A percentile compares a stretch with the other conserved stretches of the same genome.
Evolutionary conservation across 176 grass and related monocot species (phyloP).

Genomic region (Carex kokanica): DNA sequence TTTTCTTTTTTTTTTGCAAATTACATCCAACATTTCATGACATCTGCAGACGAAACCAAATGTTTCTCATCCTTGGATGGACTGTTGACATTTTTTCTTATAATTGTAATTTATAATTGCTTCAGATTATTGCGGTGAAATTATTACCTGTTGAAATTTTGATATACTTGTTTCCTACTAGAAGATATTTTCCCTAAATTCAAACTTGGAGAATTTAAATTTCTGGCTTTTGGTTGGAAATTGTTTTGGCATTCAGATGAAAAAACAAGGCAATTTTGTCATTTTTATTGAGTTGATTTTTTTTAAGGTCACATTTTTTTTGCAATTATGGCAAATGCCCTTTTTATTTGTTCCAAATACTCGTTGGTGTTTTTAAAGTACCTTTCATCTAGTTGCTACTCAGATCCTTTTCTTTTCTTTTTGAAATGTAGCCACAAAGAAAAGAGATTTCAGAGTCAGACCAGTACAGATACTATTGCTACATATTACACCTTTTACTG

Average conservation of each 20-base stretch:
- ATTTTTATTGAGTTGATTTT: neutral
- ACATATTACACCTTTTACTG: conserved; percentile 40
- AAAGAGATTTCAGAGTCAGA: conserved; percentile 47
- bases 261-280: neutral
- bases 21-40: too few species aligned
- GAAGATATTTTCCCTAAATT: neutral
- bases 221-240: neutral
- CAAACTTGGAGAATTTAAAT: neutral
- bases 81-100: neutral
- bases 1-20: too few species aligned
- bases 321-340: neutral
- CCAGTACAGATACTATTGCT: conserved; percentile 38
- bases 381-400: neutral
- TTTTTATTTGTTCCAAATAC: neutral
- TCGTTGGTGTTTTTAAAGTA: neutral
- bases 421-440: conserved; percentile 35
- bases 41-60: neutral
- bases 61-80: neutral
- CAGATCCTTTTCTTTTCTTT: neutral
- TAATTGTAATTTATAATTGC: neutral
- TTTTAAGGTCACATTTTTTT: neutral
- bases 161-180: neutral
- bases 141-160: neutral
- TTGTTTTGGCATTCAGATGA: neutral
- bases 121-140: neutral